These are phyloP conservation scores for Annona cherimola DNA, from an alignment of 164 flowering plant genomes.

Conservation along the genomic window DNA sequence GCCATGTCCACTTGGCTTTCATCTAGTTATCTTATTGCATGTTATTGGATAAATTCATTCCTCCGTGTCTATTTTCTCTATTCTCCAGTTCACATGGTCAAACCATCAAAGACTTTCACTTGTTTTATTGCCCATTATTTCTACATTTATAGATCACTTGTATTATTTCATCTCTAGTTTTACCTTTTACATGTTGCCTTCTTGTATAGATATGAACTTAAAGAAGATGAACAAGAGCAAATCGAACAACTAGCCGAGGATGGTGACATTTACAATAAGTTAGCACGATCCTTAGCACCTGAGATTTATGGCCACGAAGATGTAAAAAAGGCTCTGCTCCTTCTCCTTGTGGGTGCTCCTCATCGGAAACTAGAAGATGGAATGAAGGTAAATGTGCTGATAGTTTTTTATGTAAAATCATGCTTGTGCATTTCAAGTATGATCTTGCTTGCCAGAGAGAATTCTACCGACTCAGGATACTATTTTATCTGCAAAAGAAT, in stretches of 20 bases:
- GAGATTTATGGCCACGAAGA: conserved; percentile 99
- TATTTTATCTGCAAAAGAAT: neutral
- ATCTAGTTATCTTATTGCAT: too few species aligned
- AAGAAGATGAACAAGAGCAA: conserved; percentile 83
- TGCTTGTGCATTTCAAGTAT: neutral
- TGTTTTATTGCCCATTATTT: too few species aligned
- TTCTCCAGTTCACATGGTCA: too few species aligned
- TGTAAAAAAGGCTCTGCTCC: conserved; percentile 94
- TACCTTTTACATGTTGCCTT: neutral
- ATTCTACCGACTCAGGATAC: neutral
- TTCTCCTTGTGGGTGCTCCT: conserved; percentile 98
- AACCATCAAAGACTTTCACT: too few species aligned
- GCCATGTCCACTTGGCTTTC: too few species aligned
- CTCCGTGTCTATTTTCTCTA: too few species aligned
- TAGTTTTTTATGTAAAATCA: neutral
- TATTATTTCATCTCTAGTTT: too few species aligned
- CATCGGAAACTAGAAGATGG: conserved; percentile 91
- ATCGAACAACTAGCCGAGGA: conserved; percentile 82
- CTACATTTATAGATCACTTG: too few species aligned
- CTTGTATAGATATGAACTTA: conserved; percentile 64
- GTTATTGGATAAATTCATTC: too few species aligned
- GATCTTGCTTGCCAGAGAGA: neutral
- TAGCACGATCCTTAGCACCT: conserved; percentile 89
- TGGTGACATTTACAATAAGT: conserved; percentile 90
- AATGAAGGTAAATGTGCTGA: conserved; percentile 67